phyloP scores from a whole-genome alignment of 768 basidiomycete species.

The Auricularia auricula-judae region DNA sequence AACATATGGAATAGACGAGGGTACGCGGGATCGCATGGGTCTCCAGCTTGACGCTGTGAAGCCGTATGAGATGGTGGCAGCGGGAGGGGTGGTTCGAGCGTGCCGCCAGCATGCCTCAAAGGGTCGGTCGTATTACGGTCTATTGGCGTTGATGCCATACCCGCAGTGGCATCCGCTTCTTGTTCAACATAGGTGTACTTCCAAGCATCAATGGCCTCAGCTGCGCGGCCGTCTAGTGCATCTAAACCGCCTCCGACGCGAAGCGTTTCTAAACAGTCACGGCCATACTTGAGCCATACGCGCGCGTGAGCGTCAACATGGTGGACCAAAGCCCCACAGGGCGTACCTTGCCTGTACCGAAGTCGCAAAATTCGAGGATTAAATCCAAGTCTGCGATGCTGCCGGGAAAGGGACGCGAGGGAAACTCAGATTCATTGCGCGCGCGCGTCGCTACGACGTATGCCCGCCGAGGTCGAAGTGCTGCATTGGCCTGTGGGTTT shows the following conservation, averaged over 20 bases:
- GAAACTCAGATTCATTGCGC: constrained; percentile 20
- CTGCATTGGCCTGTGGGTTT: constrained; percentile 23
- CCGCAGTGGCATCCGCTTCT: not conserved
- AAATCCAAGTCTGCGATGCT: constrained; percentile 31
- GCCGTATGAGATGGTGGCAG: not conserved
- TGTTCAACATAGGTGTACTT: not conserved
- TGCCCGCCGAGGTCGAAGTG: constrained; percentile 5
- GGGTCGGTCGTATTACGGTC: not conserved
- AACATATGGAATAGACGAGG: constrained; percentile 40
- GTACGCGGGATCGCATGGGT: constrained; percentile 32
- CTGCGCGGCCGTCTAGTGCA: constrained; percentile 9
- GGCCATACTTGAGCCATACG: constrained; percentile 19
- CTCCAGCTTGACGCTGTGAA: not conserved
- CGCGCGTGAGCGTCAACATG: not conserved
- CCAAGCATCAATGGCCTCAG: not conserved
- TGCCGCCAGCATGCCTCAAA: not conserved
- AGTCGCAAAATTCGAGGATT: constrained; percentile 26
- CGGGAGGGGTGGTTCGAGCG: not conserved
- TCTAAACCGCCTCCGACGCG: constrained; percentile 32
- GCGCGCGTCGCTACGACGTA: constrained; percentile 16
- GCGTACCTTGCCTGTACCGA: constrained; percentile 9
- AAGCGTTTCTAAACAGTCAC: constrained; percentile 36
- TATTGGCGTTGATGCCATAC: not conserved
- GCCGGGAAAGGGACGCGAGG: constrained; percentile 26
- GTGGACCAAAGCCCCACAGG: not conserved